A percentile compares a stretch with the other conserved stretches of the same genome.
Evolutionary conservation across 768 basidiomycete species (phyloP).

Genomic region (Amyloporia xantha): DNA sequence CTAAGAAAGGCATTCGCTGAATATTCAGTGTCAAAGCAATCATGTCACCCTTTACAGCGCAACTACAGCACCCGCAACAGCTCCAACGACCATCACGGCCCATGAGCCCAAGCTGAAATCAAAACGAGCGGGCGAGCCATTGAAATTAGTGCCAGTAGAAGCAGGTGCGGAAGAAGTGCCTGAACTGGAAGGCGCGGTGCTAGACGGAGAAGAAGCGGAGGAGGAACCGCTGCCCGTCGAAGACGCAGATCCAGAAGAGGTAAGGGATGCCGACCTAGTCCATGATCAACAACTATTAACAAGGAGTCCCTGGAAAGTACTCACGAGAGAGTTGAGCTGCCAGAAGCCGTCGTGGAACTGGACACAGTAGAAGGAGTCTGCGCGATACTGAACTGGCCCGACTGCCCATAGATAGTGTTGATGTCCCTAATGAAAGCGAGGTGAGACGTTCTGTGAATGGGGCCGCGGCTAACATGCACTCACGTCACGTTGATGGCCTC

Average conservation of each 20-base stretch:
- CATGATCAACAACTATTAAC: neutral
- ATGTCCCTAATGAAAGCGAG: slow-evolving; percentile 29
- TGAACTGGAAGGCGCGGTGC: slow-evolving; percentile 12
- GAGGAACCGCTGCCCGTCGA: slow-evolving; percentile 11
- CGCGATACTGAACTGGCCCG: slow-evolving; percentile 37
- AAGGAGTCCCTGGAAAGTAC: neutral
- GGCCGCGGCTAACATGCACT: slow-evolving; percentile 4
- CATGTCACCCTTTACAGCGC: slow-evolving; percentile 29
- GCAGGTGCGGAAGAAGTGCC: slow-evolving; percentile 4
- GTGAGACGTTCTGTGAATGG: no score
- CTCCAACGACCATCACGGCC: slow-evolving; percentile 34
- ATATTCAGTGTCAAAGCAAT: neutral
- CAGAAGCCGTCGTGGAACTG: slow-evolving; percentile 5
- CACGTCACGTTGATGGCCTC: slow-evolving; percentile 39
- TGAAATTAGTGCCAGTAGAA: slow-evolving; percentile 15
- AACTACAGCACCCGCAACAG: slow-evolving; percentile 40
- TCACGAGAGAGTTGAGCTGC: neutral
- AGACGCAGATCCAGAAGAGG: slow-evolving; percentile 12
- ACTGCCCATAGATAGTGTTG: slow-evolving; percentile 35
- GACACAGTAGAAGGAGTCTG: slow-evolving; percentile 14
- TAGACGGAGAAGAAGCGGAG: slow-evolving; percentile 11
- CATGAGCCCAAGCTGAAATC: slow-evolving; percentile 25
- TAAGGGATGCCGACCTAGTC: slow-evolving; percentile 2
- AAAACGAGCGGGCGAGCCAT: slow-evolving; percentile 19
- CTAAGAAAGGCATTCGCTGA: neutral